Percentiles rank a stretch among this genome's conserved stretches.
These are phyloP conservation scores for Parascedosporium putredinis DNA, from an alignment of 2,329 filamentous ascomycete species.

Conservation along the genomic window DNA sequence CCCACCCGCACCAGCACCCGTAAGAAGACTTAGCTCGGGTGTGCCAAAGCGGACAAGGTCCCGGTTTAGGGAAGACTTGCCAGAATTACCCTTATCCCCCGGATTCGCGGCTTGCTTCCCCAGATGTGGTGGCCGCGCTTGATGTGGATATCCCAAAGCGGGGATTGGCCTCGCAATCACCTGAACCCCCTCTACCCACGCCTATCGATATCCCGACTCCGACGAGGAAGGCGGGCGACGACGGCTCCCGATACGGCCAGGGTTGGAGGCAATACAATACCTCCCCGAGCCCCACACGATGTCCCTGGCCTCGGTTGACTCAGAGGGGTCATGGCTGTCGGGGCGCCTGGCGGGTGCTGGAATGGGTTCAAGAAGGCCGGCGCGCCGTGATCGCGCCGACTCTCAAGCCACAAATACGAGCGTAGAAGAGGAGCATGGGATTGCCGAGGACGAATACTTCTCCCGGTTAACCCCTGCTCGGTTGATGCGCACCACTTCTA, in stretches of 20 bases:
- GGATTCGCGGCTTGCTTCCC: constrained; percentile 69
- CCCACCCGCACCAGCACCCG: constrained; percentile 19
- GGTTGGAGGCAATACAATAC: constrained; percentile 11
- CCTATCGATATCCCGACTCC: not conserved
- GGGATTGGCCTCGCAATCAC: too few relatives aligned
- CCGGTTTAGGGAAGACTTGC: constrained; percentile 84
- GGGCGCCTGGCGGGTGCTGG: constrained; percentile 46
- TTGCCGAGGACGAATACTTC: constrained; percentile 50
- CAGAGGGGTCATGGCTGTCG: constrained; percentile 91
- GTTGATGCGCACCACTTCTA: constrained; percentile 13
- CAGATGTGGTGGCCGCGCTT: too few relatives aligned
- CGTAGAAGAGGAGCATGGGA: constrained; percentile 48
- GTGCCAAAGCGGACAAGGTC: constrained; percentile 73
- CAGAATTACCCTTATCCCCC: constrained; percentile 77
- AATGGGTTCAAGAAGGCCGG: constrained; percentile 26
- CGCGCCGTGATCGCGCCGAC: constrained; percentile 19
- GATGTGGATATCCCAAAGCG: too few relatives aligned
- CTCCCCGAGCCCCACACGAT: constrained; percentile 59
- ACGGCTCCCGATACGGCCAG: not conserved
- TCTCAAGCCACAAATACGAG: constrained; percentile 13
- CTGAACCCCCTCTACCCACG: not conserved
- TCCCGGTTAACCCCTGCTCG: constrained; percentile 30
- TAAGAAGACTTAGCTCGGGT: constrained; percentile 25
- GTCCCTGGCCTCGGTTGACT: constrained; percentile 88
- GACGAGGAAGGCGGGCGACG: not conserved